Base-by-base conservation (phyloP, 1,284 basidiomycete genomes). In the Boletus sp. region DNA sequence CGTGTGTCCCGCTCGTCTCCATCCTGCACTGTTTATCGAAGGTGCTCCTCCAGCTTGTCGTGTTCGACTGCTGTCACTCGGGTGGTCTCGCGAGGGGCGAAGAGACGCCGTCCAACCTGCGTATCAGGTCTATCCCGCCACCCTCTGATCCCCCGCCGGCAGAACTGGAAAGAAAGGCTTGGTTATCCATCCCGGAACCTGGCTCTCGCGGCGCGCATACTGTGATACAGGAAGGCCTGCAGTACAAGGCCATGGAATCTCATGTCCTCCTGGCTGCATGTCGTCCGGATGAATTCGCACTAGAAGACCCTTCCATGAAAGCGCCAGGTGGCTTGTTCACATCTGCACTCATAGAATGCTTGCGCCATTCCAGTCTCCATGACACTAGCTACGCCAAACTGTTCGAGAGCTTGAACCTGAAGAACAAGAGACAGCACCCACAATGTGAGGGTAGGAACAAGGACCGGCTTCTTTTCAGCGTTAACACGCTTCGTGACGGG, bases 201-300 rank as follows among this genome's bases (percentile, higher is more conserved):
- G 27, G 17, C 17, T 4, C 60, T 49, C 69, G 67, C 4, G 37
- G 56, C 10, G 67, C 58, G 7, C 14, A 60, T 5, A 60, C 62
- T 1, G 59, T 47, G 43, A n/a, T 46, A 52, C 62, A 58, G 19
- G 4, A 30, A 1, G 67, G 69, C 8, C 63, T 61, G 35, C 60
- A 31, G 37, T 68, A 67, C 19, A 68, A 60, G 40, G 54, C 69
- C 2, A 65, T 68, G 67, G 60, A 17, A 19, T 68, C 69, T 3
- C 65, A 68, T 6, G 51, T 69, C 27, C 55, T 69, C 28, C 69
- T 68, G 50, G 67, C 69, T 35, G 67, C 69, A 14, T 68, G 67
- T 37, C 67, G 62, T 43, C 59, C 69, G 19, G 55, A 51, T 2
- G 69, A 68, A 2, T 1, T 2, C 7, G 67, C 69, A 7, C 21